Percentiles rank a stretch among this genome's conserved stretches.
These are phyloP conservation scores for Lizonia empirigonia DNA, from an alignment of 2,329 filamentous ascomycete species.

Conservation along the genomic window DNA sequence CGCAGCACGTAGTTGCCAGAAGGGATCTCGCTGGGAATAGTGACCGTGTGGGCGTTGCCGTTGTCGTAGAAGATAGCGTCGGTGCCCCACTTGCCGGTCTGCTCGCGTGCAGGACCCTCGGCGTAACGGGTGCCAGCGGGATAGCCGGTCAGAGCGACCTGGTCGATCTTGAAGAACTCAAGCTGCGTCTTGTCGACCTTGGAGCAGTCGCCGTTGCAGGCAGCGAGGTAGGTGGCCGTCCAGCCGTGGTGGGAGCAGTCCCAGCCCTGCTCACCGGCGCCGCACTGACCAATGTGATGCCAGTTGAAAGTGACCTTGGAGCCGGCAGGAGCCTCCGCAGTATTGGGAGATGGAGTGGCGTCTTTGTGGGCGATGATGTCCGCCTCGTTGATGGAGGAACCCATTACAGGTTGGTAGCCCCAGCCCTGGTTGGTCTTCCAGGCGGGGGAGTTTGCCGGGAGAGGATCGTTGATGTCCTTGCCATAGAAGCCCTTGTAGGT, in stretches of 20 bases:
- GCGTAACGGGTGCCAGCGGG: slow-evolving; percentile 34
- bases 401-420: slow-evolving; percentile 40
- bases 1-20: slow-evolving; percentile 45
- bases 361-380: slow-evolving; percentile 43
- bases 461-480: slow-evolving; percentile 30
- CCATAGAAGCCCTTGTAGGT: slow-evolving; percentile 39
- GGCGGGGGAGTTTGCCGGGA: slow-evolving; percentile 36
- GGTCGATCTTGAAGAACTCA: slow-evolving; percentile 45
- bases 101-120: slow-evolving; percentile 24
- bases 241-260: slow-evolving; percentile 44
- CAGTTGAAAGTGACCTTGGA: slow-evolving; percentile 40
- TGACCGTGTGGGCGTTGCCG: slow-evolving; percentile 39
- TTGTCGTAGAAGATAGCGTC: slow-evolving; percentile 45
- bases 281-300: slow-evolving; percentile 38
- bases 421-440: slow-evolving; percentile 44
- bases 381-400: slow-evolving; percentile 30
- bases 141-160: slow-evolving; percentile 36
- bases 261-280: slow-evolving; percentile 36
- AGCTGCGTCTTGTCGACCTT: slow-evolving; percentile 39
- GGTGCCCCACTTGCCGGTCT: slow-evolving; percentile 42
- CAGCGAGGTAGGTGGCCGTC: slow-evolving; percentile 41
- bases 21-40: slow-evolving; percentile 40
- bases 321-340: slow-evolving; percentile 36
- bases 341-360: slow-evolving; percentile 38
- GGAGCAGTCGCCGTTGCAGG: slow-evolving; percentile 44